Evolutionary conservation across 257 asterid genomes (phyloP), one percentile per base, ranked within the genome.

Genomic region (Lycium barbarum): DNA sequence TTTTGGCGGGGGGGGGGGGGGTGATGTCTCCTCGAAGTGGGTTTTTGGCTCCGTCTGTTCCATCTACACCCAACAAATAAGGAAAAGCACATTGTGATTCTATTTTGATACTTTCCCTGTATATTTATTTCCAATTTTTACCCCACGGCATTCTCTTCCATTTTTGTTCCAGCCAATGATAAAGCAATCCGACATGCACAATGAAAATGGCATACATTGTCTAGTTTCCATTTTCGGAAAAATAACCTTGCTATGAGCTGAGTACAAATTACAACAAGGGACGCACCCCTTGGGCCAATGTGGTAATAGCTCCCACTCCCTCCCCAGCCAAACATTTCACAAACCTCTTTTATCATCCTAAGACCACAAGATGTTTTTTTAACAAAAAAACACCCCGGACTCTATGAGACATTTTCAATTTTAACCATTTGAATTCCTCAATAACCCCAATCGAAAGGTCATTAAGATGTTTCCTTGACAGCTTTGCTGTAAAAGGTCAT

Each of bases 271-370:
- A 49, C 43, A 74, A 20, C 2, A 14, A 26, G 11, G 59, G 40
- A 74, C 7, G 43, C 38, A 73, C 10, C 40, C 40, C 40, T n/a
- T 45, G 59, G 59, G 59, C 80, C 61, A 51, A 49, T 49, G 40
- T 6, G 40, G 81, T 3, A 20, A 59, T 49, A 74, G 61, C 20
- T 73, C 40, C 59, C 61, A 74, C 43, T 2, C 40, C 20, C 43
- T 47, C 81, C 58, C 20, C 61, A 74, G 12, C 20, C 61, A 74
- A 20, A 74, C 47, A 73, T 74, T 47, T 74, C 61, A 74, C 61
- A 20, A 47, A 47, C 2, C 7, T 35, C 4, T 13, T 3, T 70
- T 70, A 38, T 38, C 33, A 74, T 49, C 81, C 6, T 49, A 20
- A 12, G 20, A 47, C 13, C 12, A 49, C 61, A 47, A n/a, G 40